Conservation (phyloP, 116 monocot species). For the Papilionanthe hybrid region DNA sequence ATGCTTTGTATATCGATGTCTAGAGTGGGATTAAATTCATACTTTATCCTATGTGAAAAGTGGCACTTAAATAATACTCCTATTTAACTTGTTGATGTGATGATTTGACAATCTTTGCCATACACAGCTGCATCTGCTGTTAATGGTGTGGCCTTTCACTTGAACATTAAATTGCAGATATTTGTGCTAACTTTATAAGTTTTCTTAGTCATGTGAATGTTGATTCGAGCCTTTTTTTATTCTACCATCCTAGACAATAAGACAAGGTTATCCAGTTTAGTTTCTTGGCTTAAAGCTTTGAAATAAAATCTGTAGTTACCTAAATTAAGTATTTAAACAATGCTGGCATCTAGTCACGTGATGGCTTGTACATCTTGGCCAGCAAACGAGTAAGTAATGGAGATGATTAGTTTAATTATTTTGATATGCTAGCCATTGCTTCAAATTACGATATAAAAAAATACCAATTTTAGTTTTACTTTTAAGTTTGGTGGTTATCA, state of each 20-base stretch:
- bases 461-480: background rate
- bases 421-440: background rate
- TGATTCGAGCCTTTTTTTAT: background rate
- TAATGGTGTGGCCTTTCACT: background rate
- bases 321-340: too few relatives aligned
- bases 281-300: background rate
- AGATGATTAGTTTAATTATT: too few relatives aligned
- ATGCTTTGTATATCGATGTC: background rate
- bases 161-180: background rate
- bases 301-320: background rate
- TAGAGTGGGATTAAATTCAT: background rate
- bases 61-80: background rate
- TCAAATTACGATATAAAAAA: background rate
- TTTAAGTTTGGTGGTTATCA: background rate
- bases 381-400: too few relatives aligned
- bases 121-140: background rate
- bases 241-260: background rate
- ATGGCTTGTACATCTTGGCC: too few relatives aligned
- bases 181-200: background rate
- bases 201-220: background rate
- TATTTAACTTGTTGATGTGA: background rate
- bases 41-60: background rate
- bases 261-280: background rate
- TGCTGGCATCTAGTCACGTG: too few relatives aligned
- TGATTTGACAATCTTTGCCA: background rate